Evolutionary conservation across 2,329 filamentous ascomycete genomes (phyloP), one percentile per base, ranked within the genome.

Genomic region (Blastomyces parvus): DNA sequence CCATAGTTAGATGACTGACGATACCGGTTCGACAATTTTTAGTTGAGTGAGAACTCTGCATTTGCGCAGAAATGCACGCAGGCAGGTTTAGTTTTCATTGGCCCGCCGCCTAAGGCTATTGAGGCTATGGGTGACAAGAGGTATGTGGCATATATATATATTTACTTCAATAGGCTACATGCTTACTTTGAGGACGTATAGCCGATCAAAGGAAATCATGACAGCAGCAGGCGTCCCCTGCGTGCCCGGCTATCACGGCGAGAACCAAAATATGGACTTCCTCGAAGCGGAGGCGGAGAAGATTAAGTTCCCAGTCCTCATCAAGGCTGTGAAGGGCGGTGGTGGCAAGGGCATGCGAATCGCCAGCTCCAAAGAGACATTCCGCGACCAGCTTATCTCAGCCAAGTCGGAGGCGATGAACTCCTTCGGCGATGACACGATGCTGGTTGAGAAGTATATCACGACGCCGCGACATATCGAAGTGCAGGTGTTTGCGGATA

Each of bases 121-220:
- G 84, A 87, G 69, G 83, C 84, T 64, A 96, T 97, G 92, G 92
- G 92, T 59, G 90, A 96, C 78, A 96, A 97, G 79, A 91, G 88
- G 81, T 81, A 72, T n/a, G 70, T 42, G 19, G 30, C 25, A 7
- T 30, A 25, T 44, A 17, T 27, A 38, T 56, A 13, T 63, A 40
- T 50, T 42, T 52, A 30, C 50, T 46, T 57, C 30, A 14, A 30
- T 19, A 11, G 55, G 55, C 19, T 27, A 8, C 14, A 44, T 44
- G 59, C 59, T 48, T 22, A 60, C 17, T 55, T 27, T 17, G 7
- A 17, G n/a, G 33, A 44, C 44, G 14, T 22, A 25, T 61, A 83
- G 83, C 62, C 83, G 89, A 64, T 94, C 90, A 61, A 99, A 99
- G 76, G 89, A 96, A 73, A 97, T 99, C 72, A 97, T 99, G 94